A percentile compares a stretch with the other conserved stretches of the same genome.
phyloP scores from a whole-genome alignment of 768 basidiomycete species.

The Cubamyces sp. region DNA sequence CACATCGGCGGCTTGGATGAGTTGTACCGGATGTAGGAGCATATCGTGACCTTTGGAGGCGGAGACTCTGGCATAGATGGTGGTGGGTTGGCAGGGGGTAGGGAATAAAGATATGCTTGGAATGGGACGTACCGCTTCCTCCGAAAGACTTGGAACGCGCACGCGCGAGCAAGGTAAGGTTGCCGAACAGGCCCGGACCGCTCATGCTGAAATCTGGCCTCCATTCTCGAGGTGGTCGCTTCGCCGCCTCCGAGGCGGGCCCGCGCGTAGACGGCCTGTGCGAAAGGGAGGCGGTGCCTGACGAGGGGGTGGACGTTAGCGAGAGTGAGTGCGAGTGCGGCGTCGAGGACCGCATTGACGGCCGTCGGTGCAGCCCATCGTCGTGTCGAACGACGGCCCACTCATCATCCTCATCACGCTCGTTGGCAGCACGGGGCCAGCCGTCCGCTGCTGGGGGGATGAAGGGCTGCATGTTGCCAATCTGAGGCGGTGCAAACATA shows the following conservation, averaged over 20 bases:
- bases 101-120: background rate
- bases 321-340: constrained; percentile 19
- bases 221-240: constrained; percentile 38
- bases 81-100: constrained; percentile 6
- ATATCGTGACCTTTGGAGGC: constrained; percentile 27
- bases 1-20: constrained; percentile 42
- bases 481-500: constrained; percentile 10
- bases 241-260: constrained; percentile 17
- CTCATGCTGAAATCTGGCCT: constrained; percentile 38
- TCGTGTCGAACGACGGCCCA: constrained; percentile 11
- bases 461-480: constrained; percentile 7
- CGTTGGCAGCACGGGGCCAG: constrained; percentile 12
- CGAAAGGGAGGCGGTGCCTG: constrained; percentile 18
- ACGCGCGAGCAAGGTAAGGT: constrained; percentile 24
- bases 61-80: constrained; percentile 15
- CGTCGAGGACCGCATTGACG: constrained; percentile 18
- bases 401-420: constrained; percentile 3
- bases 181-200: constrained; percentile 26
- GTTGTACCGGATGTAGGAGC: constrained; percentile 35
- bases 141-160: constrained; percentile 29
- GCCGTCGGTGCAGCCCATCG: constrained; percentile 5
- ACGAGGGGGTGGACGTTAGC: constrained; percentile 27
- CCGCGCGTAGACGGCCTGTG: constrained; percentile 25
- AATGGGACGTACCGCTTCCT: constrained; percentile 20
- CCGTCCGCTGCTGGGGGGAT: constrained; percentile 1